Base-by-base conservation (phyloP, 129 eudicot species). In the Cynara cardunculus region DNA sequence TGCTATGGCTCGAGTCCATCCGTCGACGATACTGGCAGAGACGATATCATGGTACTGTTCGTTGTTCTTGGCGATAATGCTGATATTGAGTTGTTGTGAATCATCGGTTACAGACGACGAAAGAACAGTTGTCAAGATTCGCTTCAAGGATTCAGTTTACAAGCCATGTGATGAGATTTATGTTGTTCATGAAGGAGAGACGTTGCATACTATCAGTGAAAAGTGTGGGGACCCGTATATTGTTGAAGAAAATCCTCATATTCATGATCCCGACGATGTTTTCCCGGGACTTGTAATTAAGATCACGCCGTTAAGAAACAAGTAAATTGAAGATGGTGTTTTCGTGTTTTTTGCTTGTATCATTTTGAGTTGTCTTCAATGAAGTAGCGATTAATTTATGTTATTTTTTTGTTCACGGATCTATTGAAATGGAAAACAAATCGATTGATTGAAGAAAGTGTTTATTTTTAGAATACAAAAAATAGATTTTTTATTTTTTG, bases 191-290 rank as follows among this genome's bases (percentile, higher is more conserved):
- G 87, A 84, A 75, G 84, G 87, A 0, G 87, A 84, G 65, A 84
- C 87, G n/a, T 82, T 84, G 26, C 70, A 84, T 28, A 79, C 80
- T 26, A 84, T 84, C 5, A 79, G 87, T 64, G 87, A 84, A 18
- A 84, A 84, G 71, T 84, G 87, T 11, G 81, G 87, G 53, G 87
- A 84, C 22, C 87, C 87, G 30, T 84, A 25, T 61, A 84, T 84
- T 18, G 77, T 84, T 53, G 87, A 84, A 61, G 76, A 73, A 64
- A 84, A 84, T 25, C 87, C 87, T 25, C 87, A 84, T 84, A 89
- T 88, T 46, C 92, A 87, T 80, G 96, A 90, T 74, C 92, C 90
- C 5, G 96, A 90, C 80, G 96, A 90, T 80, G 96, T 90, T 79
- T 90, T 88, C 19, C 96, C 96, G 26, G 96, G 96, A 61, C 82